Base-by-base conservation (phyloP, 2,329 filamentous ascomycete genomes). In the Ophiostoma australiae region DNA sequence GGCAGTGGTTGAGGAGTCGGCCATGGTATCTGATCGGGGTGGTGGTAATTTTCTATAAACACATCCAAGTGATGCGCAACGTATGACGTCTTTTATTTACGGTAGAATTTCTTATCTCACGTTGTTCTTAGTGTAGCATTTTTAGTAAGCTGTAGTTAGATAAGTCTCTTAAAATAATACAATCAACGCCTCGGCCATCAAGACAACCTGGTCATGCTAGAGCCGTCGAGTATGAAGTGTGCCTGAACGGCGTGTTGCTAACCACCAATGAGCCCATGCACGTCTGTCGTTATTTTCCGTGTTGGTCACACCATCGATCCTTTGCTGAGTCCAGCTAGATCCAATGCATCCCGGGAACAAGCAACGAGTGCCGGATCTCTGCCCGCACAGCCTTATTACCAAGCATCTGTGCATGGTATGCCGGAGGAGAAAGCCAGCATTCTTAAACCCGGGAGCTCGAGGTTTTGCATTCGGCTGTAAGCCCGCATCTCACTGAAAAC, bases 1-100 rank as follows among this genome's bases (percentile, higher is more conserved):
- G 10, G 52, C n/a, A 11, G n/a, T 4, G 7, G n/a, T 10, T 27
- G 48, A 10, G 15, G 52, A 11, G n/a, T 58, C 52, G 11, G 52
- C 23, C 52, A 58, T 58, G n/a, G 11, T 58, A 27, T 58, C 8
- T 13, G 5, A 5, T 48, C 17, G 20, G 17, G 2, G 17, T n/a
- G 17, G 44, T 48, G 44, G 6, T 20, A 48, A 20, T 6, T 20
- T 7, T 20, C 15, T 48, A 4, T 4, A 48, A 20, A 5, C 17
- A 48, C 3, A 48, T 2, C 10, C 23, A 4, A 58, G 52, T 2
- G 8, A 58, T 58, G 52, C 52, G n/a, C 52, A 58, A n/a, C 15
- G 52, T 27, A 58, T 58, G 52, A 58, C 52, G 52, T 58, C 10
- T 58, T 58, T 58, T 58, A 58, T 58, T 58, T 58, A 27, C 52